These are phyloP conservation scores for Lactarius sanguifluus DNA, from an alignment of 768 basidiomycete species.

Conservation along the genomic window DNA sequence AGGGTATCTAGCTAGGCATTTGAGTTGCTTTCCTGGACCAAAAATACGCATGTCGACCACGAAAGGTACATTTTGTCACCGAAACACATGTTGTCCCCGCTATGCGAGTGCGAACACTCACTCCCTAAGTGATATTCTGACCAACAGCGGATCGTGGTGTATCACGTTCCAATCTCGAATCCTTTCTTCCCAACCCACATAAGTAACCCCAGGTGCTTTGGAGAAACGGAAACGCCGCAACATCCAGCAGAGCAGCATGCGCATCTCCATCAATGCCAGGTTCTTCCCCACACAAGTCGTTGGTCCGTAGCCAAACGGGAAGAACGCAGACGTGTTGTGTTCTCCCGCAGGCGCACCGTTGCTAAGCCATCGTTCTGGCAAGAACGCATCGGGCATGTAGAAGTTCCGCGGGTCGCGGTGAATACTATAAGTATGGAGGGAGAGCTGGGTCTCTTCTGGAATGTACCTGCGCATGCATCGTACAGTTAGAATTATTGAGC, in stretches of 20 bases:
- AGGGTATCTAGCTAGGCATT: neutral
- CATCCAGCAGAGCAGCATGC: conserved; percentile 40
- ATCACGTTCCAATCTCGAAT: conserved; percentile 24
- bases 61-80: neutral
- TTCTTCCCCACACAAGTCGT: conserved; percentile 45
- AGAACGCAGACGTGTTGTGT: conserved; percentile 39
- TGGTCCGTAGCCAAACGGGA: conserved; percentile 46
- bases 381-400: conserved; percentile 21
- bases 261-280: conserved; percentile 44
- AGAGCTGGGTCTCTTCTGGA: conserved; percentile 26
- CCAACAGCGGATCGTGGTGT: conserved; percentile 15
- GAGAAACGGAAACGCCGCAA: conserved; percentile 39
- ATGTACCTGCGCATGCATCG: neutral
- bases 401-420: conserved; percentile 26
- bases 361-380: conserved; percentile 25
- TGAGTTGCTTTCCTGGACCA: neutral
- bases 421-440: conserved; percentile 26
- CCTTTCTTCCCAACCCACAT: conserved; percentile 19
- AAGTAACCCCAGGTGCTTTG: neutral
- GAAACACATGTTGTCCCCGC: neutral
- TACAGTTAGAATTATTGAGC: neutral
- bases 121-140: conserved; percentile 6
- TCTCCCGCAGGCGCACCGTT: conserved; percentile 17
- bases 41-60: neutral
- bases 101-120: neutral